Evolutionary conservation across 164 flowering plant species (phyloP).

Genomic region (Macadamia tetraphylla): DNA sequence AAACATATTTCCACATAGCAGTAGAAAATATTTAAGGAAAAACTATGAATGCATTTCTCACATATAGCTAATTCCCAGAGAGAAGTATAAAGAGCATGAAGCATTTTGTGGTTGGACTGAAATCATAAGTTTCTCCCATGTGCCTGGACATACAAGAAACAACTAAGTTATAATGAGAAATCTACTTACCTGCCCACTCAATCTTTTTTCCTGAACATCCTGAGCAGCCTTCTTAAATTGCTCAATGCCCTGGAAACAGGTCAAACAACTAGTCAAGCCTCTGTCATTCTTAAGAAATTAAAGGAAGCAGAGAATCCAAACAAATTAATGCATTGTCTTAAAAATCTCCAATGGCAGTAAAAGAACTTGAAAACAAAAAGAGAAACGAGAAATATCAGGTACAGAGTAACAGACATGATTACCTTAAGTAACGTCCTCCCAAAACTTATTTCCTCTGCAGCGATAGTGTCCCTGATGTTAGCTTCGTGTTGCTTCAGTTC

Average conservation of each 20-base stretch:
- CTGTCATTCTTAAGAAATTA: neutral
- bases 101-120: neutral
- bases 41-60: neutral
- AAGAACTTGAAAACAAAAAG: neutral
- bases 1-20: no score
- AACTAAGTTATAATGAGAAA: neutral
- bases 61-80: neutral
- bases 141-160: neutral
- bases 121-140: neutral
- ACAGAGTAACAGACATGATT: neutral
- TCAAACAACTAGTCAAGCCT: slow-evolving; percentile 2
- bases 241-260: slow-evolving; percentile 82
- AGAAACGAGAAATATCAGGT: neutral
- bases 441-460: slow-evolving; percentile 84
- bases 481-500: slow-evolving; percentile 72
- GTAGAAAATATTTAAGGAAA: no score
- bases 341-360: neutral
- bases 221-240: slow-evolving; percentile 89
- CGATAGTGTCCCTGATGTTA: slow-evolving; percentile 58
- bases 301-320: no score
- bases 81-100: neutral
- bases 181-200: slow-evolving; percentile 77
- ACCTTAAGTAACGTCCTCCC: slow-evolving; percentile 89
- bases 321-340: no score
- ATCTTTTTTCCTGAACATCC: slow-evolving; percentile 65